These are phyloP conservation scores for Wickerhamomyces strasburgensis DNA, from an alignment of 805 yeast genomes.

Conservation along the genomic window DNA sequence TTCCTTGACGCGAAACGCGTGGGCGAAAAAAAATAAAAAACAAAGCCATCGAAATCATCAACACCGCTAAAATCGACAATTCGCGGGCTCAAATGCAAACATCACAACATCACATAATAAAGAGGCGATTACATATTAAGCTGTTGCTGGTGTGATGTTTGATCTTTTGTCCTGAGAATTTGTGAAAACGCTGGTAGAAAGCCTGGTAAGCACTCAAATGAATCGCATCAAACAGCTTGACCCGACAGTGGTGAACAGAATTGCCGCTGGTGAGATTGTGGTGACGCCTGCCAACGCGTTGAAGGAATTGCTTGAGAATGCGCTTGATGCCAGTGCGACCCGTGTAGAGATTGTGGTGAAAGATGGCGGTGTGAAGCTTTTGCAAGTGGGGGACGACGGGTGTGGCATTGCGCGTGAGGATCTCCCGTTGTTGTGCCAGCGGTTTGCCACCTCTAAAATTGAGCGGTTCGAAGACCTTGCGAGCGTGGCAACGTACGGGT, in stretches of 20 bases:
- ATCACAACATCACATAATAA: no score
- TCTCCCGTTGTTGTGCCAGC: slow-evolving; percentile 72
- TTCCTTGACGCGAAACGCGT: no score
- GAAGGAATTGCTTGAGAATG: slow-evolving; percentile 88
- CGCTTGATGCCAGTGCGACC: slow-evolving; percentile 80
- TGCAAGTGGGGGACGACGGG: slow-evolving; percentile 90
- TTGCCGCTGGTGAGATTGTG: slow-evolving; percentile 97
- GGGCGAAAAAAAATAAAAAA: no score
- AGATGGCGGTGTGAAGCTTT: slow-evolving; percentile 85
- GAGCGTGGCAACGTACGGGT: slow-evolving; percentile 77
- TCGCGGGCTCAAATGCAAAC: no score
- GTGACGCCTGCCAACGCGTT: slow-evolving; percentile 91
- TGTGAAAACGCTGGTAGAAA: no score
- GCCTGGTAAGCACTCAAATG: no score
- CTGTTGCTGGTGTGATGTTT: no score
- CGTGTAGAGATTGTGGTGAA: slow-evolving; percentile 73
- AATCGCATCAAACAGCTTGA: slow-evolving; percentile 52
- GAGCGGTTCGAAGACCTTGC: slow-evolving; percentile 67
- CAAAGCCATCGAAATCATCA: no score
- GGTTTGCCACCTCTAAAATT: slow-evolving; percentile 91
- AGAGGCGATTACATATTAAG: no score
- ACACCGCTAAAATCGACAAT: no score
- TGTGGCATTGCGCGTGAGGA: slow-evolving; percentile 72
- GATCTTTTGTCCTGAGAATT: no score
- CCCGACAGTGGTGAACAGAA: slow-evolving; percentile 71